A percentile compares a stretch with the other conserved stretches of the same genome.
Conservation (phyloP, 345 rosid species). For the Linum tenue region DNA sequence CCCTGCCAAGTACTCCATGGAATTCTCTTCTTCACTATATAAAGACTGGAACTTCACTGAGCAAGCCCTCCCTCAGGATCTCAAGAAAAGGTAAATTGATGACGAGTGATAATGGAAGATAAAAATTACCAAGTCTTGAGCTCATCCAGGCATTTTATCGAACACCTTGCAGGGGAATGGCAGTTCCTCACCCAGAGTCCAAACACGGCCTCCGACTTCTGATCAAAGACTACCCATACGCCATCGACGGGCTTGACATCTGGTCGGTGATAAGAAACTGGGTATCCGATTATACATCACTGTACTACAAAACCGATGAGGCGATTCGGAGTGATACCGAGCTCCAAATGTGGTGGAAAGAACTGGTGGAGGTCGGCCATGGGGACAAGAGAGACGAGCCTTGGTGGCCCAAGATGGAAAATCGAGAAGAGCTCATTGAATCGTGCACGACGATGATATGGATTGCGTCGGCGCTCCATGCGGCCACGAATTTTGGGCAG, state of each 20-base stretch:
- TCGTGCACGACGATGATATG: constrained; percentile 62
- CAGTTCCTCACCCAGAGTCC: constrained; percentile 47
- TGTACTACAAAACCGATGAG: constrained; percentile 45
- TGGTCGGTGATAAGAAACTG: constrained; percentile 61
- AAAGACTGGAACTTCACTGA: constrained; percentile 53
- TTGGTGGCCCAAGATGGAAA: constrained; percentile 70
- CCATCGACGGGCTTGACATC: constrained; percentile 65
- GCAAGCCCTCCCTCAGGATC: constrained; percentile 66
- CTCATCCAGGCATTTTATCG: neutral
- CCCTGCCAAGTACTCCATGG: constrained; percentile 57
- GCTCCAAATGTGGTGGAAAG: constrained; percentile 73
- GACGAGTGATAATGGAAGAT: neutral
- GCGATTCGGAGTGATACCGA: constrained; percentile 38
- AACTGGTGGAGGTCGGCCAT: constrained; percentile 56
- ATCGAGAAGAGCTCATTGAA: constrained; percentile 34
- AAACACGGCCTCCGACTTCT: constrained; percentile 46
- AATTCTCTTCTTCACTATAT: constrained; percentile 43
- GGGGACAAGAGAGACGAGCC: constrained; percentile 59
- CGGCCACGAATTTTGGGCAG: constrained; percentile 66
- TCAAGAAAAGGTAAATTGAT: constrained; percentile 48
- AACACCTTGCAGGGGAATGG: constrained; percentile 44
- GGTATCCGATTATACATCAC: constrained; percentile 47
- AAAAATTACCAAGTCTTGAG: neutral
- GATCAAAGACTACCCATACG: constrained; percentile 64
- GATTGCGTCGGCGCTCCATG: constrained; percentile 70